Evolutionary conservation across 305 asterid genomes (phyloP), one percentile per base, ranked within the genome.

Genomic region (Fraxinus latifolia): DNA sequence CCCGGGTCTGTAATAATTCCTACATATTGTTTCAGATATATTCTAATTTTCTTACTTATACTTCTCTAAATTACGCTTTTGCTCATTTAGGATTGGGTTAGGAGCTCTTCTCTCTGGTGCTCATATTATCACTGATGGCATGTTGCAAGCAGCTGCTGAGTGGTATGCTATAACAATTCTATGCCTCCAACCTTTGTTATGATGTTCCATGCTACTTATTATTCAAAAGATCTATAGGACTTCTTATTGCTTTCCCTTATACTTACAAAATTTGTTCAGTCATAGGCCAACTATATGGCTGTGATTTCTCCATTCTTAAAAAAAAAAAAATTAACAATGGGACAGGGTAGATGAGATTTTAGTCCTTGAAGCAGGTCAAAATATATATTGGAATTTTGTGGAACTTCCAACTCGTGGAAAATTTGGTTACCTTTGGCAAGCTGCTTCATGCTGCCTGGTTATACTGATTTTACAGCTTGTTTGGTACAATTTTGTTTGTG

Each of bases 1-100:
- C 98, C 98, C 1, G 99, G 99, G 99, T 96, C 74, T 44, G 53
- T 42, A 42, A 11, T 42, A 42, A 11, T 42, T 42, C 53, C n/a
- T 42, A 11, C 53, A 42, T 2, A 36, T 36, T 6, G 1, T 36
- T 36, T 36, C 42, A 36, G 42, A 36, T 39, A 39, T 39, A 39
- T 39, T 39, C 47, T 39, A 39, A 8, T 39, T 39, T 39, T 39
- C 14, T 39, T 8, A 8, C 14, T 39, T 39, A 0, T 2, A 39
- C 47, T 39, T 39, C 3, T 39, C 44, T 37, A 37, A 39, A 39
- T 39, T 39, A 39, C 0, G 50, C 15, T 39, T 39, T 39, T 0
- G 50, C 14, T 39, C 44, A 37, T 37, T 37, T 37, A 37, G 12
- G 44, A 7, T 7, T 37, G 44, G 44, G 1, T 37, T 37, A 37